Evolutionary conservation across 495 filamentous ascomycete genomes (phyloP), one percentile per base, ranked within the genome.

Genomic region (Achaetomiella virescens): DNA sequence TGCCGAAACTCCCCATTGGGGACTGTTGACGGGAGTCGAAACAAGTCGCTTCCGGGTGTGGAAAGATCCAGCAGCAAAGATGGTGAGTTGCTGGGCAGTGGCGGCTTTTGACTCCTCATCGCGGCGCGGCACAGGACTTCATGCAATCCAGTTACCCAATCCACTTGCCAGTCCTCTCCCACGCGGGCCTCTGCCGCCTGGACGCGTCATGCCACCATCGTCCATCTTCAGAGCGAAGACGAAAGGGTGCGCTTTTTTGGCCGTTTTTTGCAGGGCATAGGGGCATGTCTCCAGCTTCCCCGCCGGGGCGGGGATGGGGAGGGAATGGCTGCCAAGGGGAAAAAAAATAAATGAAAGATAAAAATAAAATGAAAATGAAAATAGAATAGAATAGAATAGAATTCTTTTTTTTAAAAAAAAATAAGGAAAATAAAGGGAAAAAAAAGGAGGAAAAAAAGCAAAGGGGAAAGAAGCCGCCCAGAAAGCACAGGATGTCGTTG

Each of bases 151-250:
- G 27, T 14, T 31, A 24, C 44, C 29, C 43, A 33, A 11, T 6
- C 31, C 31, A 11, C n/a, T n/a, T n/a, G n/a, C n/a, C n/a, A 38
- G 36, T 15, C 36, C 36, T 38, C 10, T 11, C 3, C 36, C 3
- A 38, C 14, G 6, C 24, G 24, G 36, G 37, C 36, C 29, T 25
- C 43, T 47, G 21, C n/a, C 1, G 18, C 11, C 15, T n/a, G 24
- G 52, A 41, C 52, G 43, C 52, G 43, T 55, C 52, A 55, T 27
- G 21, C 35, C 22, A n/a, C 14, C 3, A 45, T 17, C 25, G 11
- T 5, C 21, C n/a, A 22, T 31, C n/a, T 21, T 42, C 49, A 45
- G 33, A 43, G 18, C 49, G 40, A 33, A 55, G 51, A 47, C 54
- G 49, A 25, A 12, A 40, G 22, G 24, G 41, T 42, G 36, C 40